Percentiles rank a stretch among this genome's conserved stretches.
Evolutionary conservation across 768 basidiomycete genomes (phyloP).

Genomic region (Agrocybe praecox): DNA sequence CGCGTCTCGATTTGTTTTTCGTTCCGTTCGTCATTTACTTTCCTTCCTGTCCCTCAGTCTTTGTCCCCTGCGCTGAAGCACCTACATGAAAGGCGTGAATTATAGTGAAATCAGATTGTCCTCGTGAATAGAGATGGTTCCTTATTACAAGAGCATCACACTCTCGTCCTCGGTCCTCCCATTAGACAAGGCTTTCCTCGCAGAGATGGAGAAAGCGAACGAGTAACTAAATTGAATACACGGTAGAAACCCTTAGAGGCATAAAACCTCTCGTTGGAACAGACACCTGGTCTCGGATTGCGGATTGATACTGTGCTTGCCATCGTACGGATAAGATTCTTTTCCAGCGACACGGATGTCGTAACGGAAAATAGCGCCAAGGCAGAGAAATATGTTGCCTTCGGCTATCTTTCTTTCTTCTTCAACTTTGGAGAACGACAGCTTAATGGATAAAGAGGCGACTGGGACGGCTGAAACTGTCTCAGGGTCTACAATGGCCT

Average conservation of each 20-base stretch:
- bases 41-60: conserved; percentile 40
- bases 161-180: conserved; percentile 47
- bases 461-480: conserved; percentile 97
- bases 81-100: conserved; percentile 68
- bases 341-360: conserved; percentile 78
- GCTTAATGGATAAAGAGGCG: conserved; percentile 93
- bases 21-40: conserved; percentile 1
- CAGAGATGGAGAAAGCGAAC: conserved; percentile 70
- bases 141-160: conserved; percentile 70
- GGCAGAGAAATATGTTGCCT: conserved; percentile 71
- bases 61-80: conserved; percentile 61
- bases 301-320: conserved; percentile 92
- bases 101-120: too few species aligned
- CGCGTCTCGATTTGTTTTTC: conserved; percentile 35
- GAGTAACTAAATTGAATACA: conserved; percentile 19
- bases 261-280: conserved; percentile 82
- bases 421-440: conserved; percentile 32
- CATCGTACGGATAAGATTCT: conserved; percentile 87
- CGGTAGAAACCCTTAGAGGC: conserved; percentile 84
- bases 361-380: conserved; percentile 72
- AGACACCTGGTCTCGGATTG: conserved; percentile 91
- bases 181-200: conserved; percentile 54
- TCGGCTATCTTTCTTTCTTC: background rate
- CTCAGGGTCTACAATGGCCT: conserved; percentile 95
- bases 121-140: conserved; percentile 97